Percentiles rank a stretch among this genome's conserved stretches.
Conservation (phyloP, 495 filamentous ascomycete species). For the Entonaema liquescens region DNA sequence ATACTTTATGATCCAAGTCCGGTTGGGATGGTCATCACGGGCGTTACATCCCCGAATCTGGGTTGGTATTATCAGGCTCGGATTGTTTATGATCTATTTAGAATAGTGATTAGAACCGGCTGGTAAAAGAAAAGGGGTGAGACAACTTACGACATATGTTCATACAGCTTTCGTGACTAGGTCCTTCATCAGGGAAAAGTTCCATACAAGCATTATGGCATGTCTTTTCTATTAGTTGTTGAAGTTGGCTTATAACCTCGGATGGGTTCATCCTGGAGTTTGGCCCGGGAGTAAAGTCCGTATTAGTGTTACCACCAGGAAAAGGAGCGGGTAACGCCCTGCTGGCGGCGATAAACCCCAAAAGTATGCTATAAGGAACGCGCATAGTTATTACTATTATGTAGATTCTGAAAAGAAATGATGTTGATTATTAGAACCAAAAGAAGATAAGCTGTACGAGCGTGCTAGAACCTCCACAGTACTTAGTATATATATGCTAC, state of each 20-base stretch:
- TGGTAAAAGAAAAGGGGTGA: background rate
- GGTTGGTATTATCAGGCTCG: background rate
- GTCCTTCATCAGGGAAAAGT: slow-evolving; percentile 22
- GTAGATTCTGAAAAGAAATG: background rate
- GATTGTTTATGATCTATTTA: slow-evolving; percentile 23
- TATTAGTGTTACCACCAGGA: background rate
- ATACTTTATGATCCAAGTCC: background rate
- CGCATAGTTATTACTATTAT: slow-evolving; percentile 18
- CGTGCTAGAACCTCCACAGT: background rate
- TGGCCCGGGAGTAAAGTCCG: background rate
- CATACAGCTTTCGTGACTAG: slow-evolving; percentile 26
- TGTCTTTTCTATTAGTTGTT: slow-evolving; percentile 15
- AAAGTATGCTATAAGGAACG: slow-evolving; percentile 11
- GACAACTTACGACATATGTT: slow-evolving; percentile 31
- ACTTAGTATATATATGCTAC: background rate
- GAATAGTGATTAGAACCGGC: background rate
- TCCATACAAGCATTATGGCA: slow-evolving; percentile 32
- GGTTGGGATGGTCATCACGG: background rate
- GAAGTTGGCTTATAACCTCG: slow-evolving; percentile 13
- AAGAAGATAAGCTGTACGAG: background rate
- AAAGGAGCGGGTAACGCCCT: slow-evolving; percentile 12
- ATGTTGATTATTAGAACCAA: background rate
- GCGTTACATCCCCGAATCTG: slow-evolving; percentile 11
- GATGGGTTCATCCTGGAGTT: background rate
- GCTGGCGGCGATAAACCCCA: slow-evolving; percentile 12